Percentiles rank a stretch among this genome's conserved stretches.
phyloP scores from a whole-genome alignment of 2,329 filamentous ascomycete genomes.

The Epichloe hybrida region DNA sequence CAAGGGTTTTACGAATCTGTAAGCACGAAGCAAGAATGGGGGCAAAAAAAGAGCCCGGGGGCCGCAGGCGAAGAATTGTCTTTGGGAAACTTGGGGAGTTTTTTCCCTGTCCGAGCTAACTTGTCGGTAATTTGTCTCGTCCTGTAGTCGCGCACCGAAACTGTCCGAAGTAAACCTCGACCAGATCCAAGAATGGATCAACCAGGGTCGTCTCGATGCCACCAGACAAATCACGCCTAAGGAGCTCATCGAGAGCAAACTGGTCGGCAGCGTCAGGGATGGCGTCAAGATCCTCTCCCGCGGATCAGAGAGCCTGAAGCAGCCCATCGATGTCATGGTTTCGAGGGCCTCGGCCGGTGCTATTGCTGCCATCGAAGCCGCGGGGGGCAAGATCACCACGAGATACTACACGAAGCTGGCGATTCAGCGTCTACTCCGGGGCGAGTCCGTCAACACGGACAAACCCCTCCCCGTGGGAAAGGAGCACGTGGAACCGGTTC shows the following conservation, averaged over 20 bases:
- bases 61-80: background rate
- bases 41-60: background rate
- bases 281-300: slow-evolving; percentile 84
- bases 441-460: slow-evolving; percentile 50
- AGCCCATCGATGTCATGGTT: slow-evolving; percentile 78
- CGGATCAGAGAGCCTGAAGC: slow-evolving; percentile 52
- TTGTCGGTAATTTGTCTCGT: background rate
- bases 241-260: slow-evolving; percentile 67
- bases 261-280: slow-evolving; percentile 73
- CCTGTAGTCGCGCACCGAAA: slow-evolving; percentile 53
- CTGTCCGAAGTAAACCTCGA: slow-evolving; percentile 82
- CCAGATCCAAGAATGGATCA: slow-evolving; percentile 82
- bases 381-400: slow-evolving; percentile 74
- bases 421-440: slow-evolving; percentile 57
- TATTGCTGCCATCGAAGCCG: slow-evolving; percentile 70
- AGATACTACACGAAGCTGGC: slow-evolving; percentile 80
- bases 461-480: slow-evolving; percentile 54
- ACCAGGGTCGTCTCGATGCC: slow-evolving; percentile 77
- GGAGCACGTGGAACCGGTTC: slow-evolving; percentile 38
- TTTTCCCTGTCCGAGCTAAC: background rate
- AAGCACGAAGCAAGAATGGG: slow-evolving; percentile 7
- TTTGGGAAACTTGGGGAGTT: background rate
- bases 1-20: slow-evolving; percentile 64
- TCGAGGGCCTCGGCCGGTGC: slow-evolving; percentile 74
- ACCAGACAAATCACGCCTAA: slow-evolving; percentile 76